Evolutionary conservation across 352 stramenopile species (phyloP).

Genomic region (Elongisporangium anandrum): DNA sequence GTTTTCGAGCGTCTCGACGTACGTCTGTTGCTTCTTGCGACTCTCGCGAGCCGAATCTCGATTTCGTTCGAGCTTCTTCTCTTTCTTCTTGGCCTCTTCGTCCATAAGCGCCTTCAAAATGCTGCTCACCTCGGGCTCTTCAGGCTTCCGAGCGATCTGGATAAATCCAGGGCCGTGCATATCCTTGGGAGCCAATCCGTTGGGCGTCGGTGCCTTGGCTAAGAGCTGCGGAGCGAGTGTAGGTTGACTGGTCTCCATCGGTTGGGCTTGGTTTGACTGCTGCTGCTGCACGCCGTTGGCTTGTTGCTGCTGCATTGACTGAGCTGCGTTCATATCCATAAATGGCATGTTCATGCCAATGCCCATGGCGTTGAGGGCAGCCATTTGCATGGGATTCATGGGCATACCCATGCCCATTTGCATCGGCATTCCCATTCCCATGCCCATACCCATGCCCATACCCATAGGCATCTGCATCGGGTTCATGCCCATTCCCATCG

Average conservation of each 20-base stretch:
- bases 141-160: conserved; percentile 74
- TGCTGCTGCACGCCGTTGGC: conserved; percentile 13
- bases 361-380: conserved; percentile 25
- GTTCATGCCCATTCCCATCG: conserved; percentile 1
- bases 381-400: conserved; percentile 42
- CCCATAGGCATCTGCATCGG: conserved; percentile 21
- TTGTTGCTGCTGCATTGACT: conserved; percentile 18
- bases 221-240: neutral
- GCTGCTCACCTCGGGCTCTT: conserved; percentile 75
- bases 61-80: conserved; percentile 88
- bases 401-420: conserved; percentile 9
- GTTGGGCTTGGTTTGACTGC: neutral
- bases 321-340: conserved; percentile 34
- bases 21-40: conserved; percentile 84
- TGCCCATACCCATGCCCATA: conserved; percentile 24
- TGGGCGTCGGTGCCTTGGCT: neutral
- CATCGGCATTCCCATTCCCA: conserved; percentile 15
- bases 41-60: conserved; percentile 81
- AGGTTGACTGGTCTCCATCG: neutral
- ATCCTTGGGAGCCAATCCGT: conserved; percentile 23
- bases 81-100: conserved; percentile 86
- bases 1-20: conserved; percentile 83
- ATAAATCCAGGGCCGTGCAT: conserved; percentile 50
- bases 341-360: conserved; percentile 19
- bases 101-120: conserved; percentile 87